Conservation (phyloP, 23 red algal genomes). For the Gracilaria gracilis region DNA sequence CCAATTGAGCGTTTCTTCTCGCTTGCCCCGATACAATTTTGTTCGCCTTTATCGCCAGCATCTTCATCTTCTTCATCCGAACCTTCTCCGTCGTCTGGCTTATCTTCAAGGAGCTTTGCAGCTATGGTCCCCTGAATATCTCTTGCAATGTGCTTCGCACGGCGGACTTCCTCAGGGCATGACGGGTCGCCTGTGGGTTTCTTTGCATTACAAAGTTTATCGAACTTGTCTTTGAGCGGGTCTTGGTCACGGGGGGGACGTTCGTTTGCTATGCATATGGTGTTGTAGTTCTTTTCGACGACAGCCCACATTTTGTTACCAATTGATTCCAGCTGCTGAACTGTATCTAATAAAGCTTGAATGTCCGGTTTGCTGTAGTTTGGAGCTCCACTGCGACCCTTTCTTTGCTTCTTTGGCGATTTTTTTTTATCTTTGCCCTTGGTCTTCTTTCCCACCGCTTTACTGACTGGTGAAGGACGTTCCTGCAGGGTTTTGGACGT, state of each 20-base stretch:
- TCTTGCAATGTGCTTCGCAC: conserved; percentile 16
- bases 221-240: conserved; percentile 41
- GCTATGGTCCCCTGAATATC: not conserved
- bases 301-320: conserved; percentile 20
- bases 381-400: not conserved
- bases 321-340: too few species aligned
- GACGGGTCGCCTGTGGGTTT: not conserved
- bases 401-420: too few species aligned
- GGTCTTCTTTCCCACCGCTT: too few species aligned
- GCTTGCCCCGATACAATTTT: too few species aligned
- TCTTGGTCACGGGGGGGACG: conserved; percentile 7
- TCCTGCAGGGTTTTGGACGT: too few species aligned
- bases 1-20: not conserved
- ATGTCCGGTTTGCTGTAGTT: conserved; percentile 4
- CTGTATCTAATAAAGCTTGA: too few species aligned
- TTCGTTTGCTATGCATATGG: conserved; percentile 20
- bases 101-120: not conserved
- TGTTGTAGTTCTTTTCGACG: not conserved
- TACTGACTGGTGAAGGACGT: too few species aligned
- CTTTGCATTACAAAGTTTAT: conserved; percentile 49
- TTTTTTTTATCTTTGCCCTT: not conserved
- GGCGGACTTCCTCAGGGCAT: conserved; percentile 5
- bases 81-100: not conserved
- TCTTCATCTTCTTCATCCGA: not conserved
- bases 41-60: too few species aligned